phyloP scores from a whole-genome alignment of 2,329 filamentous ascomycete species.

The Paecilomyces sp. region DNA sequence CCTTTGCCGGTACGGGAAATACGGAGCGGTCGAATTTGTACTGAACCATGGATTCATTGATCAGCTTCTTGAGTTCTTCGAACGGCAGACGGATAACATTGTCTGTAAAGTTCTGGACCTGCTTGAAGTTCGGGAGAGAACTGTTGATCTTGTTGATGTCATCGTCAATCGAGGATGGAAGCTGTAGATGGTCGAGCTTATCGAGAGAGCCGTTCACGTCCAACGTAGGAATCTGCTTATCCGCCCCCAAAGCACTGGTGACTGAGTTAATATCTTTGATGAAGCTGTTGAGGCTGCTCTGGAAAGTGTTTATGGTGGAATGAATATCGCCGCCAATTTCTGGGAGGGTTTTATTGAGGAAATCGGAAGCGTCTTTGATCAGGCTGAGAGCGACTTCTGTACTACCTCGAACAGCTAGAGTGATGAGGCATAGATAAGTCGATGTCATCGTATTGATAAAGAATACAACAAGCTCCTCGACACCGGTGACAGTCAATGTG shows the following conservation, averaged over 20 bases:
- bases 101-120: conserved; percentile 77
- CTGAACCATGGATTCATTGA: conserved; percentile 63
- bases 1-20: conserved; percentile 78
- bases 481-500: conserved; percentile 68
- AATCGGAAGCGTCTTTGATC: conserved; percentile 53
- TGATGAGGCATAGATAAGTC: conserved; percentile 85
- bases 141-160: conserved; percentile 66
- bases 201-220: conserved; percentile 60
- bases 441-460: conserved; percentile 85
- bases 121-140: conserved; percentile 72
- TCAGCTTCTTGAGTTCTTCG: conserved; percentile 63
- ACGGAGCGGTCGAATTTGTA: conserved; percentile 72
- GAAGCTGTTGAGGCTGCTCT: conserved; percentile 48
- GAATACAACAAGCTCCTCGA: conserved; percentile 85
- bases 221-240: conserved; percentile 44
- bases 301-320: conserved; percentile 40
- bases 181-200: conserved; percentile 61
- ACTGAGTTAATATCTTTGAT: conserved; percentile 51
- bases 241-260: conserved; percentile 40
- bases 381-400: conserved; percentile 61
- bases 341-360: conserved; percentile 51
- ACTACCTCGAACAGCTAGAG: conserved; percentile 71
- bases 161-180: conserved; percentile 61
- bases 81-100: conserved; percentile 72
- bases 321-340: conserved; percentile 41